Evolutionary conservation across 2,329 filamentous ascomycete genomes (phyloP).

Genomic region (Zymoseptoria tritici): DNA sequence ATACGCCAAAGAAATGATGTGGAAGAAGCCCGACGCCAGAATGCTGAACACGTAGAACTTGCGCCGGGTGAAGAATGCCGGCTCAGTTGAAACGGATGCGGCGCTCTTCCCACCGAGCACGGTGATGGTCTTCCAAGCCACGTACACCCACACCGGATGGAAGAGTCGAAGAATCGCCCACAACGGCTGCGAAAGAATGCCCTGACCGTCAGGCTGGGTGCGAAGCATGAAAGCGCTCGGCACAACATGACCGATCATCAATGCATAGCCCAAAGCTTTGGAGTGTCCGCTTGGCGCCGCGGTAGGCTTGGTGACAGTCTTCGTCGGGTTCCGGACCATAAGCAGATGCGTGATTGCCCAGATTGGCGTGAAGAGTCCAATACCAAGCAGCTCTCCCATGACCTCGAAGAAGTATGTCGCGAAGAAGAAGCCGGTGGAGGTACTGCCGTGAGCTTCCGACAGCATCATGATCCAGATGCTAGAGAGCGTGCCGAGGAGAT

Average conservation of each 20-base stretch:
- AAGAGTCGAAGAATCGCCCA: slow-evolving; percentile 19
- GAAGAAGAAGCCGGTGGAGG: slow-evolving; percentile 5
- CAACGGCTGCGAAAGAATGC: slow-evolving; percentile 14
- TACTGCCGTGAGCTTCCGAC: slow-evolving; percentile 10
- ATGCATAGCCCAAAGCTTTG: slow-evolving; percentile 14
- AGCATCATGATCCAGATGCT: slow-evolving; percentile 19
- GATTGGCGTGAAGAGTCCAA: slow-evolving; percentile 16
- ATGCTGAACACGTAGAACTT: slow-evolving; percentile 18
- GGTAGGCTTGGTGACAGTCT: slow-evolving; percentile 1
- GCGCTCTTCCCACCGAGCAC: not conserved
- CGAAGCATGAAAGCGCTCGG: slow-evolving; percentile 18
- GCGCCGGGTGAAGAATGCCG: not conserved
- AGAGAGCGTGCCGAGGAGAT: slow-evolving; percentile 15
- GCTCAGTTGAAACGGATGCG: not conserved
- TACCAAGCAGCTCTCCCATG: slow-evolving; percentile 18
- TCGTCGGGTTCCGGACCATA: slow-evolving; percentile 5
- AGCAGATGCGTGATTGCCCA: slow-evolving; percentile 17
- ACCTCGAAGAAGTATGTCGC: slow-evolving; percentile 16
- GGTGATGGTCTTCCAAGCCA: slow-evolving; percentile 5
- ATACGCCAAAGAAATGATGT: slow-evolving; percentile 12
- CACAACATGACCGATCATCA: slow-evolving; percentile 15
- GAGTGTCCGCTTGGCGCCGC: not conserved
- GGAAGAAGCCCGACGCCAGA: slow-evolving; percentile 16
- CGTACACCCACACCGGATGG: slow-evolving; percentile 16
- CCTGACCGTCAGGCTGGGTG: slow-evolving; percentile 11